Base-by-base conservation (phyloP, 129 eudicot species). In the Flaveria robusta region DNA sequence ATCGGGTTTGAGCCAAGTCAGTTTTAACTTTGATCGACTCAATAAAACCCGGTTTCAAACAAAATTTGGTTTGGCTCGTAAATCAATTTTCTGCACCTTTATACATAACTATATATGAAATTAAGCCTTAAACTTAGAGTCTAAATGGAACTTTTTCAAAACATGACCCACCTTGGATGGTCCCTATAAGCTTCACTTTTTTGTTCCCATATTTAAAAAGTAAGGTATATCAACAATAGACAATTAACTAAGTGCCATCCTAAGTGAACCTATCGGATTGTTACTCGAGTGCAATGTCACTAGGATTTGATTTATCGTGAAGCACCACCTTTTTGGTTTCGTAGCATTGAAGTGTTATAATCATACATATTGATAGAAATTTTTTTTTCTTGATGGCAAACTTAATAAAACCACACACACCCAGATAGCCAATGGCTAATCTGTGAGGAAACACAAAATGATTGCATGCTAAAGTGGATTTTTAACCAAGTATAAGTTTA, bases 141-240 rank as follows among this genome's bases (percentile, higher is more conserved):
- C 54, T 46, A 46, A 58, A 14, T n/a, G 37, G 52, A 69, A 58
- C 62, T 18, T 70, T 68, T 15, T 9, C 26, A 9, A 74, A 64
- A 64, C n/a, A 64, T 64, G 70, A 34, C 46, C 46, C 46, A 64
- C 47, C 23, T 64, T 29, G 70, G 26, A 27, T 46, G 58, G 70
- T 42, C 43, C 78, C 42, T 78, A 58, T 69, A 6, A 46, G 54
- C 9, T 77, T 77, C 69, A 68, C 76, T 20, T 70, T 70, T 41
- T 56, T 55, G 66, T 34, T 19, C 27, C 64, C 20, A 69, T 20
- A 68, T 42, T 77, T 23, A 20, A 54, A 43, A 78, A 70, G 78
- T 76, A 49, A 15, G 43, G 42, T 66, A 22, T 47, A 47, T 70
- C 55, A 45, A 34, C 71, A 70, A 46, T 46, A 13, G 71, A 49